Base-by-base conservation (phyloP, 164 flowering plant species). In the Protea cynaroides region DNA sequence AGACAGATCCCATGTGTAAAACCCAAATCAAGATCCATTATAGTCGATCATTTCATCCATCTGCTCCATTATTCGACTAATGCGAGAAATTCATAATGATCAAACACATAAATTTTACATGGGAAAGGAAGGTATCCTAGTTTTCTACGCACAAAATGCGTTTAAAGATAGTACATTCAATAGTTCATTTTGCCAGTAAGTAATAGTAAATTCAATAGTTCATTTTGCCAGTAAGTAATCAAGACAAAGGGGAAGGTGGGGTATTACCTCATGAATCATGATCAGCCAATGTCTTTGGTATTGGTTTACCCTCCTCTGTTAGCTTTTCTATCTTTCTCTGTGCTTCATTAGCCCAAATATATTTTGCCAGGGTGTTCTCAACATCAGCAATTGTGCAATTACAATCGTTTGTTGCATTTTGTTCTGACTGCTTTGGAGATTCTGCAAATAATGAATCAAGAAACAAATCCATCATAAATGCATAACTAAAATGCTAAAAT, bases 231-330 rank as follows among this genome's bases (percentile, higher is more conserved):
- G 44, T 19, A 24, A 40, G n/a, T n/a, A 24, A 40, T 21, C 14
- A 22, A 51, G 50, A 56, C 2, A 59, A 62, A 57, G 29, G 47
- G 14, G 21, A 56, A 17, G 24, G 38, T 71, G 53, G 4, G 40
- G 38, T 40, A 5, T n/a, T 81, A 93, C 97, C 92, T 90, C 97
- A 34, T n/a, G n/a, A n/a, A n/a, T n/a, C n/a, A n/a, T n/a, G n/a
- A n/a, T n/a, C n/a, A n/a, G 82, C 80, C 75, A 89, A 61, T 74
- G 69, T 84, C 79, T 70, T 89, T 1, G 97, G 99, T 76, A 88
- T 49, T 37, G 99, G 96, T 72, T 91, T 94, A 63, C 97, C 97
- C 81, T 91, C 95, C 66, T 81, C 87, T 76, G 88, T 83, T 57
- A 91, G 75, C 81, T 85, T 82, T 63, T 78, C 82, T 11, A 94